Evolutionary conservation across 2,329 filamentous ascomycete species (phyloP).

Genomic region (Thelonectria rubi): DNA sequence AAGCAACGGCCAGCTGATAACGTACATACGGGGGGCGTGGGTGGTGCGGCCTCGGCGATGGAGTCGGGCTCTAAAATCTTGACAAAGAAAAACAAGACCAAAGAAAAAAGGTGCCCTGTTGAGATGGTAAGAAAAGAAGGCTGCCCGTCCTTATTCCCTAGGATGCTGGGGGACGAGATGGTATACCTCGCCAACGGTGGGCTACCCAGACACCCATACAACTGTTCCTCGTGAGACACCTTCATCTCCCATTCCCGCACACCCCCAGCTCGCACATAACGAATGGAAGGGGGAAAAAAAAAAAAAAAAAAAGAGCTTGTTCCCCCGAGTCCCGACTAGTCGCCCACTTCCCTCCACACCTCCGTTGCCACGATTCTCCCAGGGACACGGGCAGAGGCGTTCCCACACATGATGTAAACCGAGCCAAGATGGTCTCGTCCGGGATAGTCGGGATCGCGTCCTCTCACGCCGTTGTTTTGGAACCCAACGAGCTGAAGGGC

Average conservation of each 20-base stretch:
- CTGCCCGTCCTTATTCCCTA: not conserved
- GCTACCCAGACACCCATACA: not conserved
- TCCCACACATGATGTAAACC: slow-evolving; percentile 31
- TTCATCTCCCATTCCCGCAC: slow-evolving; percentile 29
- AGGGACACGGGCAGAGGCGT: too few species aligned
- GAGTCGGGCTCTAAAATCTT: not conserved
- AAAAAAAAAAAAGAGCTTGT: not conserved
- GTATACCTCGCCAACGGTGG: not conserved
- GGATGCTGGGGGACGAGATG: too few species aligned
- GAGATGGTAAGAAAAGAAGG: not conserved
- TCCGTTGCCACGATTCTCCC: too few species aligned
- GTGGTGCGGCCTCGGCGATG: slow-evolving; percentile 12
- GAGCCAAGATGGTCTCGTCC: slow-evolving; percentile 16
- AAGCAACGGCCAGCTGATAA: slow-evolving; percentile 11
- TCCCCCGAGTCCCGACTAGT: slow-evolving; percentile 3
- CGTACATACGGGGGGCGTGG: slow-evolving; percentile 3
- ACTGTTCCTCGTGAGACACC: slow-evolving; percentile 18
- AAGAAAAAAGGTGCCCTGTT: too few species aligned
- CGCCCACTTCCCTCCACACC: slow-evolving; percentile 6
- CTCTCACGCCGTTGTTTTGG: slow-evolving; percentile 22
- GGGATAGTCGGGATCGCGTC: slow-evolving; percentile 35
- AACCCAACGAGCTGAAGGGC: not conserved
- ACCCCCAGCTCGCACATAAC: not conserved
- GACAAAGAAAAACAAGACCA: too few species aligned
- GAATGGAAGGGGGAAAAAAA: too few species aligned